Evolutionary conservation across 345 rosid genomes (phyloP), one percentile per base, ranked within the genome.

Genomic region (Pugionium dolabratum): DNA sequence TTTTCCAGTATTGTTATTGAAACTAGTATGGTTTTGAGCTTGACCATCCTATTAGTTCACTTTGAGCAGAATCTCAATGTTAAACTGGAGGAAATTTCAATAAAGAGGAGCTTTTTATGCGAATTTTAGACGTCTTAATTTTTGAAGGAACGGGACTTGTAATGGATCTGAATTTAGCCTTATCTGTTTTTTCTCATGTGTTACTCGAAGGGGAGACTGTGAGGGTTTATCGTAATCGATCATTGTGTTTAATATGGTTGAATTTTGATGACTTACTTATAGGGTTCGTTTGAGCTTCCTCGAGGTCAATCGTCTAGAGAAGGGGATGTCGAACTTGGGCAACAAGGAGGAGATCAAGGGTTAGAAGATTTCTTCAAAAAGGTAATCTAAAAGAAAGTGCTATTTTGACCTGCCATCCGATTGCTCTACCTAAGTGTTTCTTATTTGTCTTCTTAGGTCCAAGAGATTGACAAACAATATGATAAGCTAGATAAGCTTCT

Each of bases 281-380:
- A 94, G 97, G 89, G 85, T 7, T 94, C 99, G 6, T 88, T 85
- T 72, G 97, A 87, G 87, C 69, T 86, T 78, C 94, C 90, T 60
- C 83, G 86, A 59, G 87, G 79, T 71, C 90, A 85, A 48, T 67
- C 78, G 54, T 77, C 90, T 32, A 75, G 89, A 72, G 80, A 80
- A 60, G 70, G 75, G 0, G 96, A 86, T 78, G 67, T 88, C 3
- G 99, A 94, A 80, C 35, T 75, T 6, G 96, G 95, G 40, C 66
- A 47, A 57, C 81, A 77, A 67, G 75, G 70, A 11, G 90, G 86
- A 60, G 97, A 88, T 36, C 67, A 82, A 72, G 91, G 90, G 50
- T 79, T 94, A 78, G 92, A 90, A 70, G 81, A 62, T 69, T 94
- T 94, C 89, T 90, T 94, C 73, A 90, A 83, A 64, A 94, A 90